These are phyloP conservation scores for Arthonia radiata DNA, from an alignment of 495 filamentous ascomycete species.

Conservation along the genomic window DNA sequence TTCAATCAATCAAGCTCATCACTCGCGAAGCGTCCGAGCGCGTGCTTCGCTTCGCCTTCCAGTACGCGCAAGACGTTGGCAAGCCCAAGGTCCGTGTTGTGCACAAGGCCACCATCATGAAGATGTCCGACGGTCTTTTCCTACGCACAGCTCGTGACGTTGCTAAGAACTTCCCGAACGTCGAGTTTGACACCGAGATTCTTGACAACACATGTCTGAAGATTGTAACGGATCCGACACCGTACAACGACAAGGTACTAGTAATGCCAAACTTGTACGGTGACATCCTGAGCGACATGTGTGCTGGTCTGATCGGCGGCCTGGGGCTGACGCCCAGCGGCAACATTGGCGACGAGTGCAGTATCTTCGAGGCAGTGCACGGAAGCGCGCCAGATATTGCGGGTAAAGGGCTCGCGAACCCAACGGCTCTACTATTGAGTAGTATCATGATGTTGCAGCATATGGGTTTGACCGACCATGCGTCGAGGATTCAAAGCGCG, in stretches of 20 bases:
- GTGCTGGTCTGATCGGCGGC: slow-evolving; percentile 91
- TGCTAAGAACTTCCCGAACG: slow-evolving; percentile 76
- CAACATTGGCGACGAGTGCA: slow-evolving; percentile 97
- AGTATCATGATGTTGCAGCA: slow-evolving; percentile 99
- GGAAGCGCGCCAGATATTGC: slow-evolving; percentile 95
- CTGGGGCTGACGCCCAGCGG: slow-evolving; percentile 90
- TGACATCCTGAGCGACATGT: slow-evolving; percentile 98
- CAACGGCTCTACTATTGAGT: slow-evolving; percentile 71
- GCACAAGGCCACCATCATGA: slow-evolving; percentile 99
- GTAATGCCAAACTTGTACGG: slow-evolving; percentile 99
- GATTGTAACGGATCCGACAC: slow-evolving; percentile 78
- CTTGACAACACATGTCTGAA: slow-evolving; percentile 98
- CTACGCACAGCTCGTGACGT: slow-evolving; percentile 59
- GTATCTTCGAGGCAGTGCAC: slow-evolving; percentile 98
- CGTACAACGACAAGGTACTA: slow-evolving; percentile 97
- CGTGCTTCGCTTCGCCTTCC: slow-evolving; percentile 89
- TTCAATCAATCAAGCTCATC: slow-evolving; percentile 98
- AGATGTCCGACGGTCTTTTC: slow-evolving; percentile 99
- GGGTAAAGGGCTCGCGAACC: slow-evolving; percentile 85
- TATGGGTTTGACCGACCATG: slow-evolving; percentile 75
- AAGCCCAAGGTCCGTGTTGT: slow-evolving; percentile 90
- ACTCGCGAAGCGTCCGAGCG: slow-evolving; percentile 80
- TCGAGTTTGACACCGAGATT: slow-evolving; percentile 89
- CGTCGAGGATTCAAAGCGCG: slow-evolving; percentile 70
- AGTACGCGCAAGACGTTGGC: slow-evolving; percentile 77